These are phyloP conservation scores for Aurinia saxatilis DNA, from an alignment of 345 rosid species.

Conservation along the genomic window DNA sequence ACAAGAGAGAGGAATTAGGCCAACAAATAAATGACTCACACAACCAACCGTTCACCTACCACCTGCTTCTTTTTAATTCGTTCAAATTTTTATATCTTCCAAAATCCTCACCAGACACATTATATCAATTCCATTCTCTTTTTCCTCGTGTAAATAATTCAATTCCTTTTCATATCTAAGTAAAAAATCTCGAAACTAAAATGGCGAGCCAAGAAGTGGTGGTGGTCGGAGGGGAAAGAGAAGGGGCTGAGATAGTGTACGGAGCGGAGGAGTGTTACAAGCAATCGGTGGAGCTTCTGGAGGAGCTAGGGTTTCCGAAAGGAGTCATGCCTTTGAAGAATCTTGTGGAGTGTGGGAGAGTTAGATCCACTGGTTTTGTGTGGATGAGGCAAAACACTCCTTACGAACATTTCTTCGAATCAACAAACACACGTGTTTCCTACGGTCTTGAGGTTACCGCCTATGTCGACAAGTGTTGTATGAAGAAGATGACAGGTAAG, in stretches of 20 bases:
- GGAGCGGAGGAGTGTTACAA: conserved; percentile 65
- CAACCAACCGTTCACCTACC: conserved; percentile 25
- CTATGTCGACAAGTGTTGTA: conserved; percentile 67
- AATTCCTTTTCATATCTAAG: too few relatives aligned
- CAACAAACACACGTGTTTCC: conserved; percentile 53
- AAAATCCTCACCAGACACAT: not conserved
- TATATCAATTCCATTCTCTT: not conserved
- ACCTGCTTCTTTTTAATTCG: not conserved
- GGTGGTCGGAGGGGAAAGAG: conserved; percentile 36
- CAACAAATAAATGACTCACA: conserved; percentile 23
- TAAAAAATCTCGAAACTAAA: not conserved
- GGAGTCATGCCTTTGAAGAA: conserved; percentile 82
- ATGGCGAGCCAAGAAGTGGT: conserved; percentile 32
- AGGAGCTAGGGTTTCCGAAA: conserved; percentile 82
- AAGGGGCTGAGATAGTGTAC: conserved; percentile 64
- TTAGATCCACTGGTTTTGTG: conserved; percentile 69
- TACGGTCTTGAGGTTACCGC: conserved; percentile 72
- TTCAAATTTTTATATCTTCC: not conserved
- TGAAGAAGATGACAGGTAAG: conserved; percentile 84
- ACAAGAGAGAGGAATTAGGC: conserved; percentile 19
- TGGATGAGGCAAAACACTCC: conserved; percentile 88
- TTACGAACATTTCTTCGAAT: conserved; percentile 64
- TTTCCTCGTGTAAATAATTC: too few relatives aligned
- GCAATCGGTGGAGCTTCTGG: conserved; percentile 60
- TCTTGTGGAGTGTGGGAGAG: conserved; percentile 84